These are phyloP conservation scores for Kodamaea fukazawae DNA, from an alignment of 805 yeast genomes.

Conservation along the genomic window DNA sequence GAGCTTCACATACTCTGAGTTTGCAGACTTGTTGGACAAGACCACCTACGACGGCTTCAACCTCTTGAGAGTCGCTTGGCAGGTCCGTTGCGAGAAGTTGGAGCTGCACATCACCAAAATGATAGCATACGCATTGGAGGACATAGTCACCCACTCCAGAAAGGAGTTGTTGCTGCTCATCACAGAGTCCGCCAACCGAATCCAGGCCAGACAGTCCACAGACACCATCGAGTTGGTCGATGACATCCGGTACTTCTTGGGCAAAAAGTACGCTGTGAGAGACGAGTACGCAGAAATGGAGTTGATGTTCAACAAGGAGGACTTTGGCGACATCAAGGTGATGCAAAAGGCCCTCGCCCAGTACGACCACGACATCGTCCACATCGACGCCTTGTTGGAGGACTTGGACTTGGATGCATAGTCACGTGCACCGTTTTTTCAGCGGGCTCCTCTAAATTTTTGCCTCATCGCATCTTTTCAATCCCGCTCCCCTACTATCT, in stretches of 20 bases:
- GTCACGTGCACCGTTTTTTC: background rate
- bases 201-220: conserved; percentile 61
- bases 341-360: conserved; percentile 15
- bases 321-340: conserved; percentile 17
- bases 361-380: conserved; percentile 28
- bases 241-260: conserved; percentile 66
- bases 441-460: background rate
- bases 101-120: conserved; percentile 61
- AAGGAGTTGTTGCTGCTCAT: conserved; percentile 26
- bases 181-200: conserved; percentile 52
- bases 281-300: conserved; percentile 27
- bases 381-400: conserved; percentile 28
- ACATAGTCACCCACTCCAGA: conserved; percentile 29
- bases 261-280: conserved; percentile 33
- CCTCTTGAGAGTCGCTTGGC: conserved; percentile 65
- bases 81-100: conserved; percentile 57
- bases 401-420: conserved; percentile 31
- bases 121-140: conserved; percentile 49
- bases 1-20: conserved; percentile 18
- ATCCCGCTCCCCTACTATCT: background rate
- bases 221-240: conserved; percentile 80
- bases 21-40: conserved; percentile 16
- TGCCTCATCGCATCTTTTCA: conserved; percentile 6
- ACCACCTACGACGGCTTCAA: conserved; percentile 49
- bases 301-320: conserved; percentile 15